Evolutionary conservation across 1,284 basidiomycete genomes (phyloP).

Genomic region (Schizophyllum amplum): DNA sequence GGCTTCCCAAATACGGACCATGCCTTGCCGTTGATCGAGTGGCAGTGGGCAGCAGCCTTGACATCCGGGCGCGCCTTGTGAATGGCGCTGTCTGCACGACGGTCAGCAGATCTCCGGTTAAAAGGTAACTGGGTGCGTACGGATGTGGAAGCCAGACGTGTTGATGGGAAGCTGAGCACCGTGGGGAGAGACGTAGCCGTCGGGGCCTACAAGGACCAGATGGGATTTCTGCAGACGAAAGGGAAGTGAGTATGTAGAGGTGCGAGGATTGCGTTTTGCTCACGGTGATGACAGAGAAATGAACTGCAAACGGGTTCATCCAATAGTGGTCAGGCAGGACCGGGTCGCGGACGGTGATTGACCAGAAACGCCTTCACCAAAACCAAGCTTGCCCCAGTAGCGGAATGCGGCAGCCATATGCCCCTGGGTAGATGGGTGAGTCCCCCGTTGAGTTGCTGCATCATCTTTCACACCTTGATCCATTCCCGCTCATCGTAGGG

Average conservation of each 20-base stretch:
- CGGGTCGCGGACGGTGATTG: constrained; percentile 6
- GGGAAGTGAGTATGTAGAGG: background rate
- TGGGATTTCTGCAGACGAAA: constrained; percentile 17
- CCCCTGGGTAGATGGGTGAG: constrained; percentile 9
- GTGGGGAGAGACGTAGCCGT: constrained; percentile 18
- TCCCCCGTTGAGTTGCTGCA: background rate
- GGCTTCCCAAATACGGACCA: constrained; percentile 51
- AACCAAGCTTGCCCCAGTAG: constrained; percentile 6
- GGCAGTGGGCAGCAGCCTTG: constrained; percentile 56
- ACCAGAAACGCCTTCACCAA: background rate
- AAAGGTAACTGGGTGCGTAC: constrained; percentile 3
- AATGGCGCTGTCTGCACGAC: constrained; percentile 33
- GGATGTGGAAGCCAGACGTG: constrained; percentile 21
- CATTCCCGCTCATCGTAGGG: constrained; percentile 21
- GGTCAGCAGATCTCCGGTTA: background rate
- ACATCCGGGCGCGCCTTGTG: constrained; percentile 57
- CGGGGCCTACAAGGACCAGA: constrained; percentile 22
- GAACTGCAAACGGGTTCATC: constrained; percentile 23
- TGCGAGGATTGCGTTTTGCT: background rate
- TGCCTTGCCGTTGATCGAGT: constrained; percentile 54
- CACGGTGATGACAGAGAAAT: constrained; percentile 21
- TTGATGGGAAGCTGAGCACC: constrained; percentile 24
- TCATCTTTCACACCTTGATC: constrained; percentile 15
- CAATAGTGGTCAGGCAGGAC: constrained; percentile 15
- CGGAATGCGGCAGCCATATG: constrained; percentile 22